phyloP scores from a whole-genome alignment of 768 basidiomycete species.

The Lactarius hatsudake region DNA sequence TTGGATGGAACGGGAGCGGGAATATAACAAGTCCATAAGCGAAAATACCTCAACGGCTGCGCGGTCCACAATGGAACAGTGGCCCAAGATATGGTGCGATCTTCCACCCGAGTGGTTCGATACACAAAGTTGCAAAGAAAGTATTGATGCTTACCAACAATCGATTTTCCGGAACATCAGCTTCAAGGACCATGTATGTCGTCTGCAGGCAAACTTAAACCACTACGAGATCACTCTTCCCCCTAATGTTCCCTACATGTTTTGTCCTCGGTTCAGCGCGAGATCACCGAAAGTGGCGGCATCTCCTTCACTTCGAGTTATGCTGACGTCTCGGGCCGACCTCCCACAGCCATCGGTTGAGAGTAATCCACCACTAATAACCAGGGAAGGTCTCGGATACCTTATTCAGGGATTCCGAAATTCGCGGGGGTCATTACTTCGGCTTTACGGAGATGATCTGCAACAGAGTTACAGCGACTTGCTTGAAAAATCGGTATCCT shows the following conservation, averaged over 20 bases:
- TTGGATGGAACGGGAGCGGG: neutral
- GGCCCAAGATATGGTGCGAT: neutral
- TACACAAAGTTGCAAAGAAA: neutral
- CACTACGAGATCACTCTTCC: neutral
- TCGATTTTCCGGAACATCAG: slow-evolving; percentile 1
- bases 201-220: neutral
- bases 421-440: neutral
- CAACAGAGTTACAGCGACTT: neutral
- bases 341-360: neutral
- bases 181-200: neutral
- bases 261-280: neutral
- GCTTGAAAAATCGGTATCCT: neutral
- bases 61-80: neutral
- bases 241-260: neutral
- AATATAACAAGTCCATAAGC: too few species aligned
- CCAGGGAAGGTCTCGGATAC: neutral
- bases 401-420: slow-evolving; percentile 1
- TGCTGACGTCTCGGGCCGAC: neutral
- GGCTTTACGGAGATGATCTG: neutral
- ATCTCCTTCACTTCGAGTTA: neutral
- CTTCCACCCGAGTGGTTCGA: neutral
- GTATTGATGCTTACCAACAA: neutral
- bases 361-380: neutral
- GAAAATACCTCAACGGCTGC: neutral
- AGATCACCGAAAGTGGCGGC: neutral